Conservation (phyloP, 1,139 yeast genomes). For the Taphrina deformans region DNA sequence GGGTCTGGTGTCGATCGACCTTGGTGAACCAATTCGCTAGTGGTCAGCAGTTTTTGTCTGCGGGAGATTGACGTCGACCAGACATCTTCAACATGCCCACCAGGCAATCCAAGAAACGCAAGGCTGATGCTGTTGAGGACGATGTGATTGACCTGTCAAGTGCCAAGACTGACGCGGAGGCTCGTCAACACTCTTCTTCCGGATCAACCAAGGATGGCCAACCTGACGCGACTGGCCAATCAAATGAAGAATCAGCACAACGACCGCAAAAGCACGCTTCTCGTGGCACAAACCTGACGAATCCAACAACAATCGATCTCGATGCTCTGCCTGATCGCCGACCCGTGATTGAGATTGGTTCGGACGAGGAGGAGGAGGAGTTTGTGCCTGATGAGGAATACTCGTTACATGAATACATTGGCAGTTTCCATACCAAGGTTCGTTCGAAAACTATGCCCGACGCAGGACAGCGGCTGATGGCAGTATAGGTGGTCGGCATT, state of each 20-base stretch:
- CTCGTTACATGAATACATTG: slow-evolving; percentile 7
- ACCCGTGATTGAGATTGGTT: slow-evolving; percentile 10
- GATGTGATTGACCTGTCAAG: neutral
- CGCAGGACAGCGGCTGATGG: neutral
- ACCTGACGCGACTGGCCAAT: too few relatives aligned
- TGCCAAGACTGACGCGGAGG: neutral
- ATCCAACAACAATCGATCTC: neutral
- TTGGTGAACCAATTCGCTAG: too few relatives aligned
- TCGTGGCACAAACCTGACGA: neutral
- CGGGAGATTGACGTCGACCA: too few relatives aligned
- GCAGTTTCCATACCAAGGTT: slow-evolving; percentile 12
- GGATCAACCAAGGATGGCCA: neutral
- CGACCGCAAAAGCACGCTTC: neutral
- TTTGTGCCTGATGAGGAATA: neutral
- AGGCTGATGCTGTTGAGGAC: neutral
- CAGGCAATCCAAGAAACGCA: neutral
- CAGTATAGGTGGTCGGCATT: slow-evolving; percentile 7
- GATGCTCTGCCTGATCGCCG: neutral
- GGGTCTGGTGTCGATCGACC: too few relatives aligned
- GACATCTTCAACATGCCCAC: neutral
- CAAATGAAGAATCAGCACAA: neutral
- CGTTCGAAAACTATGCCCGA: neutral
- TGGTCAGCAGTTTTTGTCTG: too few relatives aligned
- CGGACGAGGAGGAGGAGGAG: slow-evolving; percentile 12
- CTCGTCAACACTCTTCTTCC: neutral